Base-by-base conservation (phyloP, 208 protist genomes). In the Phytomonas francai region DNA sequence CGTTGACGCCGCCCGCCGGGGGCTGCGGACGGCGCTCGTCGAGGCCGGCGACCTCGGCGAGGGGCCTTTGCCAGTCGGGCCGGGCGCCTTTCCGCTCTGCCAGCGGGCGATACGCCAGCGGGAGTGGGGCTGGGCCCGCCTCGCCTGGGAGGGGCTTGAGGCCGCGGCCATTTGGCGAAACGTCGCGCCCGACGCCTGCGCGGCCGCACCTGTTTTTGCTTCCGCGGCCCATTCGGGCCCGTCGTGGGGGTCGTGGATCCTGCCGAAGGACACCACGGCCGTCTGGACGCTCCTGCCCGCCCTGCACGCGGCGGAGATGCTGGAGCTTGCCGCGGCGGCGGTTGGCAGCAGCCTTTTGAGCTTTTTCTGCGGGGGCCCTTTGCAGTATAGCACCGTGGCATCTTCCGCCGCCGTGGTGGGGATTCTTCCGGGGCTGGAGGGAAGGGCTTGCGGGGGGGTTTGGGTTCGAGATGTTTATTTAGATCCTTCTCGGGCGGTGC, bases 81-180 rank as follows among this genome's bases (percentile, higher is more conserved):
- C 87, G 0, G 87, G 90, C 16, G 80, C 81, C 7, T 83, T 95
- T 32, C 75, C 85, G 12, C 88, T 81, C 58, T 68, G 87, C 19
- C 90, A 95, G 68, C 79, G 88, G 0, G 85, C 85, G 28, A 34
- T 92, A 12, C 85, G 87, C 7, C 87, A 93, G 73, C 90, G 90
- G 28, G 84, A 93, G 42, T 3, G 32, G 32, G 29, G 27, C 22
- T 95, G 81, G 82, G 67, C 91, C n/a, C 59, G 72, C 14, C 69
- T 77, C 12, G 89, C 77, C 25, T 56, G 76, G 27, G 77, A 78
- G n/a, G 73, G 76, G 30, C 68, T 88, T 69, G 42, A 36, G 32
- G 81, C 77, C 9, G 63, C 74, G 28, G 79, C 75, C 6, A 76
- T 84, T 31, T 95, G 89, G 89, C 49, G 69, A 22, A 86, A 87